These are phyloP conservation scores for Pseudozyma sp. DNA, from an alignment of 1,284 basidiomycete species.

Conservation along the genomic window DNA sequence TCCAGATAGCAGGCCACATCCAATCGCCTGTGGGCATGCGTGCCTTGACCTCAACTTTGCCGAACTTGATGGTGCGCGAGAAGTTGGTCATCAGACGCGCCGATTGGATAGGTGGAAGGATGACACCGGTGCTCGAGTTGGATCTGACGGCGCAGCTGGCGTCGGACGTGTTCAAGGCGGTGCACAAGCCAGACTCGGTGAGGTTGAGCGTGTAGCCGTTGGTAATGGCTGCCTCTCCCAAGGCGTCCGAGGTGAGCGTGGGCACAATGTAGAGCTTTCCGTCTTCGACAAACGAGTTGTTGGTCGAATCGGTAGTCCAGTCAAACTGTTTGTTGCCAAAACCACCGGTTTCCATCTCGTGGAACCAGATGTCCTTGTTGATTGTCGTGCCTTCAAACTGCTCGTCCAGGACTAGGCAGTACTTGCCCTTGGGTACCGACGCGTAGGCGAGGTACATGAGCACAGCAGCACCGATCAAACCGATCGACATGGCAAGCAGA, in stretches of 20 bases:
- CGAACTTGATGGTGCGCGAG: conserved; percentile 76
- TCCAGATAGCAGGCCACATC: conserved; percentile 87
- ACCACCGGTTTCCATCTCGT: conserved; percentile 83
- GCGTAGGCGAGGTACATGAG: conserved; percentile 32
- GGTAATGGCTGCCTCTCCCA: conserved; percentile 75
- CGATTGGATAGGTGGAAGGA: conserved; percentile 83
- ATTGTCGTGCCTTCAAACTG: conserved; percentile 77
- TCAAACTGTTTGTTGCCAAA: conserved; percentile 88
- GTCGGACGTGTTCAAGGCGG: conserved; percentile 73
- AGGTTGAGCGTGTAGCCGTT: conserved; percentile 83
- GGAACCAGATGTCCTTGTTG: conserved; percentile 76
- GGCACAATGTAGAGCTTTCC: conserved; percentile 83
- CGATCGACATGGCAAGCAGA: conserved; percentile 10
- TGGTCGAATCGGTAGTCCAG: conserved; percentile 80
- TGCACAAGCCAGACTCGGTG: conserved; percentile 77
- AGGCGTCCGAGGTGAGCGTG: conserved; percentile 80
- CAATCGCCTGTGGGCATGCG: conserved; percentile 78
- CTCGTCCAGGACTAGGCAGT: conserved; percentile 81
- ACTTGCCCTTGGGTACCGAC: conserved; percentile 29
- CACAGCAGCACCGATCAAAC: conserved; percentile 19
- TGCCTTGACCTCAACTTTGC: conserved; percentile 84
- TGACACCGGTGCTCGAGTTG: conserved; percentile 69
- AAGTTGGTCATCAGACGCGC: conserved; percentile 81
- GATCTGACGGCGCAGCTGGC: conserved; percentile 70
- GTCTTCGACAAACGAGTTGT: conserved; percentile 82